phyloP scores from a whole-genome alignment of 352 stramenopile genomes.

The Pseudoperonospora humuli region DNA sequence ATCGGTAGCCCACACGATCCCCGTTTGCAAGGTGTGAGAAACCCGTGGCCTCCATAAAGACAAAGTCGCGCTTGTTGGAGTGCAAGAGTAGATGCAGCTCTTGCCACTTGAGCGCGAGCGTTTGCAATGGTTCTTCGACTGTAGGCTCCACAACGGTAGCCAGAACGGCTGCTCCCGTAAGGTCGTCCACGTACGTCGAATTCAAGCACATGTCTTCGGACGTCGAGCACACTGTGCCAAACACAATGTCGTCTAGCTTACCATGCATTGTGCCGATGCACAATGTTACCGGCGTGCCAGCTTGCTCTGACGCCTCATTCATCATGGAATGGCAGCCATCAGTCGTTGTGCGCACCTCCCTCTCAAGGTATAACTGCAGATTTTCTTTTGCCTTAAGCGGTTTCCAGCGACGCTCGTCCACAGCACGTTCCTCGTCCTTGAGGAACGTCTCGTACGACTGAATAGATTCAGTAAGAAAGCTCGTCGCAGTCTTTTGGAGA shows the following conservation, averaged over 20 bases:
- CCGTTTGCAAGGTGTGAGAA: conserved; percentile 25
- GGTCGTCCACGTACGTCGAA: conserved; percentile 26
- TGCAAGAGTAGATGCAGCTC: conserved; percentile 22
- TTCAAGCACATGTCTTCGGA: conserved; percentile 31
- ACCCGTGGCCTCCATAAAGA: conserved; percentile 32
- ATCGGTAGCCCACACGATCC: conserved; percentile 28
- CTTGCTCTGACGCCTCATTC: conserved; percentile 25
- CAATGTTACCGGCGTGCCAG: conserved; percentile 22
- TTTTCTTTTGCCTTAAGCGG: conserved; percentile 28
- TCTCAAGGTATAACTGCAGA: conserved; percentile 24
- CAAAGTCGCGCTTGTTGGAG: conserved; percentile 31
- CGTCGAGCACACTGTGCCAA: conserved; percentile 21
- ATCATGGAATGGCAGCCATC: conserved; percentile 21
- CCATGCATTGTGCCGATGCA: conserved; percentile 27
- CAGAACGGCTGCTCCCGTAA: conserved; percentile 18
- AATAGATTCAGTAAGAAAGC: conserved; percentile 21
- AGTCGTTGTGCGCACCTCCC: conserved; percentile 25
- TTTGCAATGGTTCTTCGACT: conserved; percentile 23
- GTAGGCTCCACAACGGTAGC: conserved; percentile 22
- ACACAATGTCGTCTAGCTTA: conserved; percentile 33
- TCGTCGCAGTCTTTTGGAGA: conserved; percentile 22
- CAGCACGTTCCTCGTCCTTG: conserved; percentile 11
- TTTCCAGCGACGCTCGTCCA: conserved; percentile 41
- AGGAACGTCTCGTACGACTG: conserved; percentile 20
- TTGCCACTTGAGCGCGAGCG: conserved; percentile 27